Evolutionary conservation across 2,329 filamentous ascomycete species (phyloP).

Genomic region (Elsinoe fawcettii): DNA sequence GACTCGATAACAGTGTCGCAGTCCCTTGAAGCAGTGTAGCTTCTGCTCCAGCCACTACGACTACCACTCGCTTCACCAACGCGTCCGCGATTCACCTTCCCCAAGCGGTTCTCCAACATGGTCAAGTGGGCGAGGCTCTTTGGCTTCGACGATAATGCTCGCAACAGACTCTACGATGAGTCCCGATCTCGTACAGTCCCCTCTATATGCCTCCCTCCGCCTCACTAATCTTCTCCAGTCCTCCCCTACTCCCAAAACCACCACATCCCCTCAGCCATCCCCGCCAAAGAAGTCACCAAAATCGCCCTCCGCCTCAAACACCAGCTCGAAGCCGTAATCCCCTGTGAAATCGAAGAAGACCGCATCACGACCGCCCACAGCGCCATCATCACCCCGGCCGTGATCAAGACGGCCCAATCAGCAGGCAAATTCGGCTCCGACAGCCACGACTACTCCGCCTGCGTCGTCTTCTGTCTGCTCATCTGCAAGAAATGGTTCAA

Average conservation of each 20-base stretch:
- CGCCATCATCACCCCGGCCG: slow-evolving; percentile 70
- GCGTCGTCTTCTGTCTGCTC: slow-evolving; percentile 77
- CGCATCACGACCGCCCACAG: slow-evolving; percentile 74
- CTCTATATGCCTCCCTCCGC: not conserved
- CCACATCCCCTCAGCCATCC: slow-evolving; percentile 57
- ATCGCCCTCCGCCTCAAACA: slow-evolving; percentile 83
- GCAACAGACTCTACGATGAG: slow-evolving; percentile 36
- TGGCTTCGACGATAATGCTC: slow-evolving; percentile 32
- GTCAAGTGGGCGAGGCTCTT: slow-evolving; percentile 34
- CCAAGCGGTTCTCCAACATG: slow-evolving; percentile 24
- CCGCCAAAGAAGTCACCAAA: slow-evolving; percentile 75
- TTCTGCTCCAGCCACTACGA: not conserved
- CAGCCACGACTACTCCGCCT: slow-evolving; percentile 56
- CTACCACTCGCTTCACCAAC: not conserved
- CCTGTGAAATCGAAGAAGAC: slow-evolving; percentile 76
- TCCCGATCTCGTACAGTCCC: slow-evolving; percentile 31
- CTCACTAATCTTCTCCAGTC: slow-evolving; percentile 40
- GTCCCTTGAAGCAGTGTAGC: not conserved
- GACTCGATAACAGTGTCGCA: not conserved
- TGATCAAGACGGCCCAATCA: slow-evolving; percentile 71
- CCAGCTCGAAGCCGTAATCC: slow-evolving; percentile 79
- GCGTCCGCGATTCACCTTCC: not conserved
- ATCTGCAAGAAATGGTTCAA: slow-evolving; percentile 70
- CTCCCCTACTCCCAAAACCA: slow-evolving; percentile 57
- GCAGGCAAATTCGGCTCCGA: slow-evolving; percentile 49